Evolutionary conservation across 1,284 basidiomycete species (phyloP), one percentile per base, ranked within the genome.

Genomic region (Moniliophthora roreri): DNA sequence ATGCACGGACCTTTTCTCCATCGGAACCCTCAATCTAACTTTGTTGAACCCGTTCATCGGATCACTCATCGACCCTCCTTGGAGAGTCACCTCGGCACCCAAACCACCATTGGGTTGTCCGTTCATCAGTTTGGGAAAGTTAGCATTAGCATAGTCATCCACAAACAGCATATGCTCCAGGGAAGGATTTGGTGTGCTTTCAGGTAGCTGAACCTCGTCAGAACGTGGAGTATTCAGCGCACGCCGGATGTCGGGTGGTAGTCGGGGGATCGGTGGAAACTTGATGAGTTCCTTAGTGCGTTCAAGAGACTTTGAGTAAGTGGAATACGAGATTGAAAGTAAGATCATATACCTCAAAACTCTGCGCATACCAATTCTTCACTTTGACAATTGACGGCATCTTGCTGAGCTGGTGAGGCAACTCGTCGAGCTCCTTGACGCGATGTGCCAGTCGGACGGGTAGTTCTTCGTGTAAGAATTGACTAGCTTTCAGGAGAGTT

Each of bases 351-450:
- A 95, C 95, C 79, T 98, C 92, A 65, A 99, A 99, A 15, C 93
- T 95, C 75, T 99, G 93, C 0, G 95, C 96, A 68, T 99, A 99
- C 96, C 96, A 99, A 66, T 97, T 89, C 76, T 96, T 96, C 60
- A 99, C 96, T 66, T 92, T 94, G 60, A 89, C 84, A 61, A 99
- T 98, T 44, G 90, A 93, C 0, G 91, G 87, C 95, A 97, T 98
- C 54, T 87, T 84, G 63, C 87, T 89, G 55, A 99, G 79, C 48
- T 93, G 89, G 70, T 98, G 91, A 0, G 97, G 96, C 3, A 99
- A 80, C 62, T 94, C 87, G 64, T 98, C 94, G 36, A 99, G 84
- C 73, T 99, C 96, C 68, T 96, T 95, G 38, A 97, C 95, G 35
- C 97, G 85, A 69, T 99, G 96, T 0, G 95, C 95, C 15, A 99